phyloP scores from a whole-genome alignment of 129 eudicot species.

The Solidago caesia region DNA sequence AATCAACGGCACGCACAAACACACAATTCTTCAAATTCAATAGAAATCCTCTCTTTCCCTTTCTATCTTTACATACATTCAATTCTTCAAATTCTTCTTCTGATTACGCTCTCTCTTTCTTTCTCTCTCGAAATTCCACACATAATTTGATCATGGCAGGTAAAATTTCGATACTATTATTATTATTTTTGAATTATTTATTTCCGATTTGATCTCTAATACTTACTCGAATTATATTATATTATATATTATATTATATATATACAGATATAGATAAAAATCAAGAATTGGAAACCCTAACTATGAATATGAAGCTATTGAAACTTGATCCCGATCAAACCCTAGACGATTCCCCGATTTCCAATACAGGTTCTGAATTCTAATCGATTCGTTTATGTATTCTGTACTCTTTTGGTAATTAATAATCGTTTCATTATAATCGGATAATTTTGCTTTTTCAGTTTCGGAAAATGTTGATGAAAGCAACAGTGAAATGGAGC shows the following conservation, averaged over 20 bases:
- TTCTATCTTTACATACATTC: too few species aligned
- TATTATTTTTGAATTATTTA: not conserved
- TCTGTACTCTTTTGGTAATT: not conserved
- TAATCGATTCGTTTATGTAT: not conserved
- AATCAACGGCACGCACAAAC: too few species aligned
- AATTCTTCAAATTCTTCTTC: too few species aligned
- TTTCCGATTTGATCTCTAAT: not conserved
- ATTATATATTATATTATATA: too few species aligned
- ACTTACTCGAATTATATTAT: not conserved
- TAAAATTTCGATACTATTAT: not conserved
- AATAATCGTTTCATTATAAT: not conserved
- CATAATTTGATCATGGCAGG: slow-evolving; percentile 24
- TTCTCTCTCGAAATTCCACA: too few species aligned
- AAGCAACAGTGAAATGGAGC: slow-evolving; percentile 34
- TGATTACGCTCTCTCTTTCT: too few species aligned
- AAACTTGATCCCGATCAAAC: slow-evolving; percentile 39
- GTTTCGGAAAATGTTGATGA: slow-evolving; percentile 40
- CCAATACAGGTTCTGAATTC: not conserved
- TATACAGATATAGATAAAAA: slow-evolving; percentile 10
- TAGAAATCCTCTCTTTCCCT: too few species aligned
- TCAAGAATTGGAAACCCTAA: slow-evolving; percentile 26
- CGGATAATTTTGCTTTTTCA: not conserved
- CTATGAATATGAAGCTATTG: slow-evolving; percentile 18
- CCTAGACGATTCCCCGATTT: slow-evolving; percentile 25
- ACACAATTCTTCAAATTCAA: too few species aligned